Evolutionary conservation across 495 filamentous ascomycete species (phyloP).

Genomic region (Massariosphaeria phaeospora): DNA sequence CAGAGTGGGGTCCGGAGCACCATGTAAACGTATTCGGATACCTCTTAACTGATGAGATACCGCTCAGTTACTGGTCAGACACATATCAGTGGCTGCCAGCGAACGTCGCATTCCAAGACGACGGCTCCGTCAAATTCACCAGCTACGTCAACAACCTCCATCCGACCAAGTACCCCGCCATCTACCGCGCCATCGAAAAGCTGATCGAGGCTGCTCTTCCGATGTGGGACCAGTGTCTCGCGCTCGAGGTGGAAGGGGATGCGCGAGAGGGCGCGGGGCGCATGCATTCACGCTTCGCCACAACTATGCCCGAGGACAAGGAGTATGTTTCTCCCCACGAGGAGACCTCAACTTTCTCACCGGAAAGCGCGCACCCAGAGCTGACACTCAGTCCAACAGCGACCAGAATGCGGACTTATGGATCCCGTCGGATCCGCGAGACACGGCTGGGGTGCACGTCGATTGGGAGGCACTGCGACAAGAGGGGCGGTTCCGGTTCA

Average conservation of each 20-base stretch:
- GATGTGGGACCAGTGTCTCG: slow-evolving; percentile 40
- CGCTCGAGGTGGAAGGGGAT: no score
- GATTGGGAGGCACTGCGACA: background rate
- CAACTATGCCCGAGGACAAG: background rate
- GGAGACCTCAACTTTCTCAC: background rate
- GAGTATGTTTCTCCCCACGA: slow-evolving; percentile 6
- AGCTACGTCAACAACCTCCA: slow-evolving; percentile 51
- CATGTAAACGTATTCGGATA: background rate
- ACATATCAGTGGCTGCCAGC: slow-evolving; percentile 45
- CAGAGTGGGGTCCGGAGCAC: background rate
- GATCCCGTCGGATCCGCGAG: slow-evolving; percentile 14
- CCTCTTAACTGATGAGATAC: no score
- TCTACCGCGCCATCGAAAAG: slow-evolving; percentile 46
- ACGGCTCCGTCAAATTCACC: slow-evolving; percentile 37
- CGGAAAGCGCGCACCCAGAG: background rate
- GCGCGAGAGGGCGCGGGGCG: slow-evolving; percentile 14
- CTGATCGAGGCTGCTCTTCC: slow-evolving; percentile 43
- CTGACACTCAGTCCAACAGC: background rate
- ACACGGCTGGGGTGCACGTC: background rate
- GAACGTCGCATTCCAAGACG: slow-evolving; percentile 38
- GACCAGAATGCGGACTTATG: slow-evolving; percentile 17
- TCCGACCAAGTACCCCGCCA: slow-evolving; percentile 37
- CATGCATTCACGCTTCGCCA: slow-evolving; percentile 2
- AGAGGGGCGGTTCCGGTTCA: background rate
- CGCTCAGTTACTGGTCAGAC: no score